Evolutionary conservation across 1,284 basidiomycete species (phyloP), one percentile per base, ranked within the genome.

Genomic region (Naganishia cerealis): DNA sequence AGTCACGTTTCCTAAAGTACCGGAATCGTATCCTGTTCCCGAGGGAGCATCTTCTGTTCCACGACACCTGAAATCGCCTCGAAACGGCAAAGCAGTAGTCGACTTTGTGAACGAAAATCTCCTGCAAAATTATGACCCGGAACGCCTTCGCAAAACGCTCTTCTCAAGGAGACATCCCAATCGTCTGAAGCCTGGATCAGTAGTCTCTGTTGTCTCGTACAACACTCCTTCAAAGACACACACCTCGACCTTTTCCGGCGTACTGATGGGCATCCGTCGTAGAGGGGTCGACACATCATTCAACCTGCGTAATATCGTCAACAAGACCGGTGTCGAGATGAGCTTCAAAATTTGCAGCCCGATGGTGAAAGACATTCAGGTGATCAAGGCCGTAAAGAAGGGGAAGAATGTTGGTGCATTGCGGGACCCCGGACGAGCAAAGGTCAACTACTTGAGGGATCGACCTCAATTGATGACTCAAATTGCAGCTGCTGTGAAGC

Each of bases 301-400:
- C 77, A 83, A 87, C 58, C 80, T 96, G 59, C 85, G 94, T 71
- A 96, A 95, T 81, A 86, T 95, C 73, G 85, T 96, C 68, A 90
- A 92, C 74, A 85, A 90, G 72, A 91, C 89, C 12, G 93, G 92
- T 18, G 88, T 94, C 43, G 93, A 96, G 83, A 89, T 92, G 88
- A 89, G 88, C 75, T 91, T 91, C 81, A 92, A 88, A 77, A 86
- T 89, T 70, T 87, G 86, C 76, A 90, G 88, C 62, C 93, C 94
- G 38, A 86, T 90, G 77, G 78, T 96, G 79, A 92, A 91, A 83
- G 87, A 89, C 68, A 89, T 96, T 79, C 88, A 87, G 80, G 82
- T 95, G 42, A 70, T 82, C 67, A 77, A 77, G 71, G 73, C 74
- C 67, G 73, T 54, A 53, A 55, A 66, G 26, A 70, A 68, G 66